These are phyloP conservation scores for Nemania sp. DNA, from an alignment of 2,329 filamentous ascomycete species.

Conservation along the genomic window DNA sequence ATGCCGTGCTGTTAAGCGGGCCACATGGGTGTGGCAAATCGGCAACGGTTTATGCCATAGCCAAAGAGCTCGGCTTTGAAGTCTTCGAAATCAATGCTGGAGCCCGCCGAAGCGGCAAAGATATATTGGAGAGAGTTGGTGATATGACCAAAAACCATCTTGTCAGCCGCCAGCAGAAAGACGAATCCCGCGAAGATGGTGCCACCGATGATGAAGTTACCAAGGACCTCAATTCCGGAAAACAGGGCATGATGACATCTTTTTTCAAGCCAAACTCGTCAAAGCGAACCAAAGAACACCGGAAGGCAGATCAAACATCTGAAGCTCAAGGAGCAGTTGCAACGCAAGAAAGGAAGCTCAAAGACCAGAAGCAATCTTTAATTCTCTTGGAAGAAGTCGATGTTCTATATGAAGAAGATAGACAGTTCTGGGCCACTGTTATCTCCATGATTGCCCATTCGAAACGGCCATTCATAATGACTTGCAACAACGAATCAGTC, in stretches of 20 bases:
- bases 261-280: constrained; percentile 69
- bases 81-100: constrained; percentile 93
- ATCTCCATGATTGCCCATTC: constrained; percentile 78
- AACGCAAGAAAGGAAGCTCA: constrained; percentile 42
- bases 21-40: constrained; percentile 92
- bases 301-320: constrained; percentile 31
- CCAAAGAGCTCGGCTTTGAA: constrained; percentile 88
- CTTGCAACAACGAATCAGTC: constrained; percentile 89
- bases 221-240: constrained; percentile 65
- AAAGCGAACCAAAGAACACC: constrained; percentile 33
- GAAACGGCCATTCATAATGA: constrained; percentile 90
- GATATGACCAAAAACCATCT: constrained; percentile 97
- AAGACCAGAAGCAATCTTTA: constrained; percentile 84
- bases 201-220: constrained; percentile 51
- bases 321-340: constrained; percentile 1
- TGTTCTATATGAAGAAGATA: constrained; percentile 91
- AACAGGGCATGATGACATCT: constrained; percentile 76
- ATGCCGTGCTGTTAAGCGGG: constrained; percentile 85
- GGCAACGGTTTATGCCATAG: constrained; percentile 86
- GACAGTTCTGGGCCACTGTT: constrained; percentile 88
- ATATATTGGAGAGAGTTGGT: constrained; percentile 87
- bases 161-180: constrained; percentile 60
- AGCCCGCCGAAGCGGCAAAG: constrained; percentile 81
- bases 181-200: constrained; percentile 36
- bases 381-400: constrained; percentile 95